Percentiles rank a stretch among this genome's conserved stretches.
Conservation (phyloP, 495 filamentous ascomycete genomes). For the Tuber brumale region DNA sequence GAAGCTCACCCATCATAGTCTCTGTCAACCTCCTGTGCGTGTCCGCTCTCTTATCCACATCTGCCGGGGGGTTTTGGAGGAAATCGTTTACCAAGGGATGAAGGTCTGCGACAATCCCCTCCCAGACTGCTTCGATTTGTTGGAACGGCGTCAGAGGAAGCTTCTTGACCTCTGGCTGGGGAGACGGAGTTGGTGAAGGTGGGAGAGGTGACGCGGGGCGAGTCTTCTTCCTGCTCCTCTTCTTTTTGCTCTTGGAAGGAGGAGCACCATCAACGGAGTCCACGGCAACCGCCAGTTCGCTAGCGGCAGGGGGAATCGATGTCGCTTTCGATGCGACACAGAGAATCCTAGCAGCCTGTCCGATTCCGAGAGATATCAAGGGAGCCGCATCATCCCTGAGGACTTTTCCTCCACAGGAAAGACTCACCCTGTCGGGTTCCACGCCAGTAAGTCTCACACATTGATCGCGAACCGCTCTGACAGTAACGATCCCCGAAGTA, state of each 20-base stretch:
- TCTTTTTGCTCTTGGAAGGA: constrained; percentile 32
- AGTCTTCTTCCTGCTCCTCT: constrained; percentile 28
- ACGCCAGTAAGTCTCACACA: constrained; percentile 18
- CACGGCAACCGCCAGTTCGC: constrained; percentile 7
- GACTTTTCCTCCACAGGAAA: constrained; percentile 32
- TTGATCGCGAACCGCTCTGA: constrained; percentile 26
- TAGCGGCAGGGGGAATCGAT: neutral
- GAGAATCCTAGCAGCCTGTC: constrained; percentile 31
- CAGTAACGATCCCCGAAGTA: constrained; percentile 24
- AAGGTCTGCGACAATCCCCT: constrained; percentile 60
- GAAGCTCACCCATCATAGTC: constrained; percentile 70
- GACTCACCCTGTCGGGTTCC: constrained; percentile 15
- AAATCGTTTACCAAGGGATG: constrained; percentile 62
- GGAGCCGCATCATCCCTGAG: constrained; percentile 36
- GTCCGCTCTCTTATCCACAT: constrained; percentile 53
- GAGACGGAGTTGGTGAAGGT: neutral
- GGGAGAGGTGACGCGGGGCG: constrained; percentile 1
- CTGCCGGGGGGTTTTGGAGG: constrained; percentile 58
- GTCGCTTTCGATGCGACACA: constrained; percentile 17
- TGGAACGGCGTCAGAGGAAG: constrained; percentile 49
- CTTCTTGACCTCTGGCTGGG: constrained; percentile 5
- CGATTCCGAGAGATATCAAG: constrained; percentile 32
- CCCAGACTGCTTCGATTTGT: constrained; percentile 63
- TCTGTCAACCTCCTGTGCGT: constrained; percentile 77
- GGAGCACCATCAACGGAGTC: neutral